Conservation (phyloP, 2,329 filamentous ascomycete species). For the Exophiala aquamarina region DNA sequence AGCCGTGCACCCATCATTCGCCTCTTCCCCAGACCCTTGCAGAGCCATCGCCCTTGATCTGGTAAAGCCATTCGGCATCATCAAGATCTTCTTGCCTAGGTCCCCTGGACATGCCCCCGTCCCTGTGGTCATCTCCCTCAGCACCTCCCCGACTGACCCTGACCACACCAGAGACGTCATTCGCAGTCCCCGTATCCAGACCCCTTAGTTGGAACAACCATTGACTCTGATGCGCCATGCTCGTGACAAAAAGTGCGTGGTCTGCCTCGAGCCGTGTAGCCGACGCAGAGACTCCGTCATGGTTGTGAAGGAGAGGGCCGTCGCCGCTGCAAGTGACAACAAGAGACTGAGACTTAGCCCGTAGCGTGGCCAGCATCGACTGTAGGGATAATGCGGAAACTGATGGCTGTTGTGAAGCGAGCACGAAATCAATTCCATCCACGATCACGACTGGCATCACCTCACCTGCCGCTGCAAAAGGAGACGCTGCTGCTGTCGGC, state of each 20-base stretch:
- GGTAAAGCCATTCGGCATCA: constrained; percentile 76
- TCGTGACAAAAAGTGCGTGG: constrained; percentile 69
- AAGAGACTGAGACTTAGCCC: constrained; percentile 43
- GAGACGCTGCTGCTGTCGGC: not conserved
- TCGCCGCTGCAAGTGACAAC: constrained; percentile 72
- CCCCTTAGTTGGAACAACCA: constrained; percentile 69
- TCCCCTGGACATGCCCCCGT: constrained; percentile 25
- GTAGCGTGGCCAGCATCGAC: constrained; percentile 18
- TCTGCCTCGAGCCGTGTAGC: constrained; percentile 66
- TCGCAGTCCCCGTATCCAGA: constrained; percentile 84
- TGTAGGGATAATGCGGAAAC: constrained; percentile 10
- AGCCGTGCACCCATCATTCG: too few species aligned
- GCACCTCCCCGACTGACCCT: constrained; percentile 65
- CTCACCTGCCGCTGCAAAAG: constrained; percentile 5
- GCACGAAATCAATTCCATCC: constrained; percentile 27
- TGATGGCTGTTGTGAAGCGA: constrained; percentile 20
- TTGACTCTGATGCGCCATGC: constrained; percentile 72
- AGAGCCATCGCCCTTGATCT: constrained; percentile 73
- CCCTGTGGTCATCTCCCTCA: constrained; percentile 34
- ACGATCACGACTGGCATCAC: constrained; percentile 18
- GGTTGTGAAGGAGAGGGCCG: constrained; percentile 62
- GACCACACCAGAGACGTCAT: constrained; percentile 85
- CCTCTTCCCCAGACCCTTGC: constrained; percentile 85
- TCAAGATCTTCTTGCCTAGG: constrained; percentile 33
- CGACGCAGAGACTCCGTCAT: not conserved